Percentiles rank a stretch among this genome's conserved stretches.
phyloP scores from a whole-genome alignment of 305 asterid genomes.

The Galium porrigens region DNA sequence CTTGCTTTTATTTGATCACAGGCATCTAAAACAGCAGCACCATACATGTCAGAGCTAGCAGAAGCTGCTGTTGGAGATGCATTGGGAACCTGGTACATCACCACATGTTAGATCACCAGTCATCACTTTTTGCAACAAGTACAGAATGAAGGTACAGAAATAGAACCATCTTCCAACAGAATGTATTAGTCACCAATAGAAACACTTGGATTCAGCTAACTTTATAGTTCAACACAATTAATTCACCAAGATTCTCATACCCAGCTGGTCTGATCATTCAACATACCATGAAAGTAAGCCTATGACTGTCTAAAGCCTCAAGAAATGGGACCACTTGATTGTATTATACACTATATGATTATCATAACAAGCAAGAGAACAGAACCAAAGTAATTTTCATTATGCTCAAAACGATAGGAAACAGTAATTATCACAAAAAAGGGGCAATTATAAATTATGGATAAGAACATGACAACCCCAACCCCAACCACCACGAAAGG shows the following conservation, averaged over 20 bases:
- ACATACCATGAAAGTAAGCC: neutral
- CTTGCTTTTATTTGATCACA: conserved; percentile 86
- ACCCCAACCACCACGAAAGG: neutral
- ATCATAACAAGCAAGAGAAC: neutral
- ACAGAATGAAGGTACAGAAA: neutral
- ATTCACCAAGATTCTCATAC: neutral
- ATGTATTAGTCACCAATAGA: neutral
- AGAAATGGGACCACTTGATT: neutral
- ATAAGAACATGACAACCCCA: neutral
- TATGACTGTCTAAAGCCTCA: neutral
- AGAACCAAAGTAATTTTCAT: neutral
- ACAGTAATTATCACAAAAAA: neutral
- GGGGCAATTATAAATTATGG: neutral
- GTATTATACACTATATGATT: neutral
- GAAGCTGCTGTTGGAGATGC: conserved; percentile 98
- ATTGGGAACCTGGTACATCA: conserved; percentile 61
- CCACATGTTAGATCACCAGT: neutral
- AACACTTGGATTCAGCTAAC: neutral
- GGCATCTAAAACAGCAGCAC: conserved; percentile 94
- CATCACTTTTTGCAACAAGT: neutral
- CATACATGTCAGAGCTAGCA: conserved; percentile 92
- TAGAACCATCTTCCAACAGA: neutral
- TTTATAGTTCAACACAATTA: no score
- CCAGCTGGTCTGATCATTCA: neutral
- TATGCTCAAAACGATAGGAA: neutral